Evolutionary conservation across 2,329 filamentous ascomycete genomes (phyloP).

Genomic region (Aspergillus sp.): DNA sequence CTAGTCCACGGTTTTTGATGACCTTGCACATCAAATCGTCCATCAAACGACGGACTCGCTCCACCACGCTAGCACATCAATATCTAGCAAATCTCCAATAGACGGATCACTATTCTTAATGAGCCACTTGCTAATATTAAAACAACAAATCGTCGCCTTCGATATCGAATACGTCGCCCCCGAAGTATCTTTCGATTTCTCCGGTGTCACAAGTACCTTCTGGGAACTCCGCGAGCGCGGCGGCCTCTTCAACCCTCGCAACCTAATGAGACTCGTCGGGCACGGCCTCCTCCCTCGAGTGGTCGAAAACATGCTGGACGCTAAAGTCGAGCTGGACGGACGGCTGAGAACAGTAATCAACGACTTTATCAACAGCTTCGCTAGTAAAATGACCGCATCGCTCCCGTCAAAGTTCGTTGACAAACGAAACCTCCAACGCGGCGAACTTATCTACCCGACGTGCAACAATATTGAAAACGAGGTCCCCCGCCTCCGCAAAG

Average conservation of each 20-base stretch:
- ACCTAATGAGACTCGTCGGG: conserved; percentile 60
- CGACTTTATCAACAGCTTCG: conserved; percentile 62
- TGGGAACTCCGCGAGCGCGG: conserved; percentile 66
- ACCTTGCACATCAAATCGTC: conserved; percentile 77
- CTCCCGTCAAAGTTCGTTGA: conserved; percentile 42
- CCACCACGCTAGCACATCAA: conserved; percentile 70
- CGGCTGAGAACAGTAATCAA: conserved; percentile 63
- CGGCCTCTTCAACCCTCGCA: conserved; percentile 64
- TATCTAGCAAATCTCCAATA: conserved; percentile 63
- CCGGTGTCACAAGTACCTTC: conserved; percentile 64
- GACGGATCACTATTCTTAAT: conserved; percentile 91
- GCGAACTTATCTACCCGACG: conserved; percentile 48
- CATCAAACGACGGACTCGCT: conserved; percentile 85
- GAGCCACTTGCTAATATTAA: conserved; percentile 89
- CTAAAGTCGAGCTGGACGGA: conserved; percentile 67
- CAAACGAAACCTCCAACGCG: conserved; percentile 38
- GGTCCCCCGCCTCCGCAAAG: conserved; percentile 54
- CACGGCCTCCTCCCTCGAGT: conserved; percentile 62
- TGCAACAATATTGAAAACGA: conserved; percentile 59
- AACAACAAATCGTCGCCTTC: conserved; percentile 92
- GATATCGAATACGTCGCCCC: conserved; percentile 79
- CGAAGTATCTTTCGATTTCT: conserved; percentile 66
- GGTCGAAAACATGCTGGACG: conserved; percentile 70
- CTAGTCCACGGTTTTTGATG: conserved; percentile 67
- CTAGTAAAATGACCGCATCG: conserved; percentile 56